Evolutionary conservation across 106 monocot genomes (phyloP), one percentile per base, ranked within the genome.

Genomic region (Platanthera guangdongensis): DNA sequence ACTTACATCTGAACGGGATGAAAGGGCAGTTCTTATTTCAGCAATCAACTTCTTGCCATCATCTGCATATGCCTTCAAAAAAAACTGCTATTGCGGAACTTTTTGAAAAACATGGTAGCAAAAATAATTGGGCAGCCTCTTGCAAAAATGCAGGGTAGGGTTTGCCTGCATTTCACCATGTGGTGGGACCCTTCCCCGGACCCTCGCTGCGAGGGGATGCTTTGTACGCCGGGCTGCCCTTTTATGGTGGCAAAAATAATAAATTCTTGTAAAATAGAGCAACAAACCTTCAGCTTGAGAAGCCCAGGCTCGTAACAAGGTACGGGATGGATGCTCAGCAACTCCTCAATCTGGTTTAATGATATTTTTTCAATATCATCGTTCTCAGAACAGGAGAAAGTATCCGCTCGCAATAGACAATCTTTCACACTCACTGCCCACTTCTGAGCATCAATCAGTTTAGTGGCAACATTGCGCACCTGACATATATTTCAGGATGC

Each of bases 391-490:
- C 9, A 13, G n/a, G 73, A 70, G 68, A 47, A 84, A 51, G 57
- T 71, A 2, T 85, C 80, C 69, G 86, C 62, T 80, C 84, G 86
- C 52, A 75, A 82, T 15, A 90, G 68, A 64, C 80, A 83, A 16
- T 49, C 79, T 53, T 74, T 80, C 13, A 90, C 65, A 48, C 76
- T 74, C 32, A 80, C 1, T 11, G 78, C 85, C 93, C 93, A 93
- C 76, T 86, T 87, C 71, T 77, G 81, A 86, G 82, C 82, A 54
- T 90, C 81, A 51, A 68, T 73, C 69, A 93, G 72, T 78, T 74
- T 93, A 46, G 15, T 78, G 62, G 52, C 57, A 82, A 93, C 71
- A 86, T 88, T 75, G 73, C 87, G 90, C n/a, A 93, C 90, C 90
- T 93, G 80, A 6, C 28, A 82, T 6, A 57, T 15, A 60, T 51